These are phyloP conservation scores for Pelargonium myrrhifolium DNA, from an alignment of 441 rosid genomes.

Conservation along the genomic window DNA sequence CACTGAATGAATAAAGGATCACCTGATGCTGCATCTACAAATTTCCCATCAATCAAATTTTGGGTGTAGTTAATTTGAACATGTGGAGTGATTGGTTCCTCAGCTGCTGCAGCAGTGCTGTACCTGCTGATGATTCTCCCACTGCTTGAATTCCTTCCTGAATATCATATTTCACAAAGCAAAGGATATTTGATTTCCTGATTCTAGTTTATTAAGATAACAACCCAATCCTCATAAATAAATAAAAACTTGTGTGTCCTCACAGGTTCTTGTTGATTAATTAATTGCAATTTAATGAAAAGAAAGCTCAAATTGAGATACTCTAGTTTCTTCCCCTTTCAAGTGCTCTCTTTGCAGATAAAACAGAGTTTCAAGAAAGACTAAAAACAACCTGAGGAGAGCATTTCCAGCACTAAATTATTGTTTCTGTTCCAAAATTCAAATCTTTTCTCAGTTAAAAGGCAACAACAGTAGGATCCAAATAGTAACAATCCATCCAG, in stretches of 20 bases:
- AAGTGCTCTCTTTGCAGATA: no score
- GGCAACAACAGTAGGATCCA: not conserved
- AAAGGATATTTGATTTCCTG: not conserved
- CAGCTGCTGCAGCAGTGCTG: constrained; percentile 30
- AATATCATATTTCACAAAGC: constrained; percentile 7
- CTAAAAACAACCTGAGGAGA: not conserved
- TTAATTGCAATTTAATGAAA: no score
- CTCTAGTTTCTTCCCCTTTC: no score
- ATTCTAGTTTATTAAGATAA: not conserved
- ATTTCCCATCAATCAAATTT: constrained; percentile 36
- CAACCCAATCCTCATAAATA: not conserved
- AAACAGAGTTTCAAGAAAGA: no score
- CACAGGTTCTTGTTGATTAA: not conserved
- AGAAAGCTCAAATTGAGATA: no score
- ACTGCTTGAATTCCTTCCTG: constrained; percentile 28
- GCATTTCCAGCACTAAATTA: not conserved
- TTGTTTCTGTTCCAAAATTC: not conserved
- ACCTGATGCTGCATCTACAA: constrained; percentile 48
- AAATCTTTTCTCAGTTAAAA: not conserved
- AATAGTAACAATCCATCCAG: not conserved
- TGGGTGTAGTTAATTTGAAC: constrained; percentile 35
- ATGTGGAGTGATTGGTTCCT: constrained; percentile 31
- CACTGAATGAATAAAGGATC: not conserved
- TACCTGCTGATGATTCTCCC: constrained; percentile 23
- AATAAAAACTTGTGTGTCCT: not conserved